Percentiles rank a stretch among this genome's conserved stretches.
These are phyloP conservation scores for Ustilaginoidea virens DNA, from an alignment of 2,329 filamentous ascomycete genomes.

Conservation along the genomic window DNA sequence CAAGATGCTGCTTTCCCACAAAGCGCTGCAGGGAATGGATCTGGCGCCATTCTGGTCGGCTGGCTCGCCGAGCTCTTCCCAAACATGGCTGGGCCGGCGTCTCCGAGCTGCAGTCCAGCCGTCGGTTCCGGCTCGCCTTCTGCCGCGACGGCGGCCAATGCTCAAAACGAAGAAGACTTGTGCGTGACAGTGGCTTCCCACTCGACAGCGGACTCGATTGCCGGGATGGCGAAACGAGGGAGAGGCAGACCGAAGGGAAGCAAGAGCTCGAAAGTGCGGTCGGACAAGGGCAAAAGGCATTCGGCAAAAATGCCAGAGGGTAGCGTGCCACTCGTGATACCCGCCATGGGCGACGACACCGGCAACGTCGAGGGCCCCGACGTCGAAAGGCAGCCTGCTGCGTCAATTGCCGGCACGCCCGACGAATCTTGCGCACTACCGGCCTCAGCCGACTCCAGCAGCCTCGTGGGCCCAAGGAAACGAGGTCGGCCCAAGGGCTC, in stretches of 20 bases:
- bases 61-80: conserved; percentile 48
- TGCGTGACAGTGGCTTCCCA: conserved; percentile 2
- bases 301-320: conserved; percentile 1
- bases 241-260: conserved; percentile 43
- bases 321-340: not conserved
- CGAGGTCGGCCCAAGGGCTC: conserved; percentile 29
- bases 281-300: conserved; percentile 6
- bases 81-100: not conserved
- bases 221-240: conserved; percentile 21
- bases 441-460: not conserved
- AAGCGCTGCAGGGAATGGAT: conserved; percentile 39
- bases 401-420: no score
- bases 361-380: not conserved
- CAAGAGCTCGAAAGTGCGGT: conserved; percentile 16
- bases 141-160: conserved; percentile 1
- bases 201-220: not conserved
- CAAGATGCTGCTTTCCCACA: conserved; percentile 33
- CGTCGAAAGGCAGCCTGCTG: no score
- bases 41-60: conserved; percentile 41
- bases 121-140: no score
- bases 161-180: no score
- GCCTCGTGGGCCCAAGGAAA: conserved; percentile 11
- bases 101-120: not conserved
- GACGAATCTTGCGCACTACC: no score
- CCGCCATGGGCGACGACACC: not conserved